Conservation (phyloP, 192 early-diverging fungal species). For the Backusella liffmaniae region DNA sequence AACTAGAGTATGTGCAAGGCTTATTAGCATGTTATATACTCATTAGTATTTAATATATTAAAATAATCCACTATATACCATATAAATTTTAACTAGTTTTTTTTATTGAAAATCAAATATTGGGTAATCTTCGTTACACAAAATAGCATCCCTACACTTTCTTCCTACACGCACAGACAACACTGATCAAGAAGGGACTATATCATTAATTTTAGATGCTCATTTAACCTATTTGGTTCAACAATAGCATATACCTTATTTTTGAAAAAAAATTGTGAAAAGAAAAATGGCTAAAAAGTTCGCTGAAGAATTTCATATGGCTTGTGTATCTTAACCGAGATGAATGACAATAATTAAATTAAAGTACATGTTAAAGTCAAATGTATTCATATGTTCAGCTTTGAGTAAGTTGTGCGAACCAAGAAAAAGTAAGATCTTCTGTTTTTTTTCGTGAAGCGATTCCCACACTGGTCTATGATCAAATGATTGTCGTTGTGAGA, state of each 20-base stretch:
- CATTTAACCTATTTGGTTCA: background rate
- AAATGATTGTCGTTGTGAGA: slow-evolving; percentile 3
- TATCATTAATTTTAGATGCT: background rate
- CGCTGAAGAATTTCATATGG: background rate
- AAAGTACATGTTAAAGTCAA: background rate
- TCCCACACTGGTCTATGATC: background rate
- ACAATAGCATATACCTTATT: background rate
- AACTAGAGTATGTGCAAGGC: background rate
- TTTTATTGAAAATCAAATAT: background rate
- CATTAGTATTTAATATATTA: background rate
- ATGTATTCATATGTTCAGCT: background rate
- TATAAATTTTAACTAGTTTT: background rate
- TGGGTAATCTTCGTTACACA: background rate
- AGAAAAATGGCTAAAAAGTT: background rate
- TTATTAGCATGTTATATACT: background rate
- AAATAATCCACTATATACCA: background rate
- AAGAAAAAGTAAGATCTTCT: background rate
- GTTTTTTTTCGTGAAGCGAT: background rate
- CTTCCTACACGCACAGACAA: background rate
- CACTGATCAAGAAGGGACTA: background rate
- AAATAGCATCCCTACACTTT: background rate
- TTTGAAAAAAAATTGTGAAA: background rate
- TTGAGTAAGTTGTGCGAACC: background rate
- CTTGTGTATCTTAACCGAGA: background rate
- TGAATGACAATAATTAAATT: background rate